phyloP scores from a whole-genome alignment of 441 rosid genomes.

The Erodium trifolium region DNA sequence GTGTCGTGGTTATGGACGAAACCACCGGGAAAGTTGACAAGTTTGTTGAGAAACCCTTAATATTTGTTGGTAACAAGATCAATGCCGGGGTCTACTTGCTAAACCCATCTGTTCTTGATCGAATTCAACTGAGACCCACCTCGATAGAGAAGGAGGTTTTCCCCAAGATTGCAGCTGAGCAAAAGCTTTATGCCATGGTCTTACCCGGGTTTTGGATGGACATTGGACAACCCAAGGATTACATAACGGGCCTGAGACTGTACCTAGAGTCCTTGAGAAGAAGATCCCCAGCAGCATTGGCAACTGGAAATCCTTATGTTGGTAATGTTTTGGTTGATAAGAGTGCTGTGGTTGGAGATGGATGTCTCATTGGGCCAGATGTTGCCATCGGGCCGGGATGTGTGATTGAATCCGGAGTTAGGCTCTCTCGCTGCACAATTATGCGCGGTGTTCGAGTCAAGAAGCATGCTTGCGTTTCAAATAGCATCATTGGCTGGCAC shows the following conservation, averaged over 20 bases:
- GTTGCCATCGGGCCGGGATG: not conserved
- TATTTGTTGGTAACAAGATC: constrained; percentile 91
- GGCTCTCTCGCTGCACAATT: not conserved
- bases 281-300: constrained; percentile 47
- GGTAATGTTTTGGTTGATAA: not conserved
- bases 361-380: not conserved
- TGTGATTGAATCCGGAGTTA: not conserved
- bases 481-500: constrained; percentile 33
- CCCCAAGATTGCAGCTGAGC: constrained; percentile 75
- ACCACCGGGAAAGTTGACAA: constrained; percentile 66
- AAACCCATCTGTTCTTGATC: constrained; percentile 75
- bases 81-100: constrained; percentile 89
- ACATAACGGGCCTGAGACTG: constrained; percentile 79
- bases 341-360: not conserved
- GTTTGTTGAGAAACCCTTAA: constrained; percentile 86
- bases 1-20: constrained; percentile 90
- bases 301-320: constrained; percentile 13
- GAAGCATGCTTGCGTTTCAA: not conserved
- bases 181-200: constrained; percentile 80
- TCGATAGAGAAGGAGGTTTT: constrained; percentile 93
- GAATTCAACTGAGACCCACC: constrained; percentile 84
- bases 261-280: constrained; percentile 74
- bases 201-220: constrained; percentile 99
- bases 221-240: constrained; percentile 92
- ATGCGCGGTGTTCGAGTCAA: not conserved